Evolutionary conservation across 73 alveolate species (phyloP).

Genomic region (Tetrahymena elliotti): DNA sequence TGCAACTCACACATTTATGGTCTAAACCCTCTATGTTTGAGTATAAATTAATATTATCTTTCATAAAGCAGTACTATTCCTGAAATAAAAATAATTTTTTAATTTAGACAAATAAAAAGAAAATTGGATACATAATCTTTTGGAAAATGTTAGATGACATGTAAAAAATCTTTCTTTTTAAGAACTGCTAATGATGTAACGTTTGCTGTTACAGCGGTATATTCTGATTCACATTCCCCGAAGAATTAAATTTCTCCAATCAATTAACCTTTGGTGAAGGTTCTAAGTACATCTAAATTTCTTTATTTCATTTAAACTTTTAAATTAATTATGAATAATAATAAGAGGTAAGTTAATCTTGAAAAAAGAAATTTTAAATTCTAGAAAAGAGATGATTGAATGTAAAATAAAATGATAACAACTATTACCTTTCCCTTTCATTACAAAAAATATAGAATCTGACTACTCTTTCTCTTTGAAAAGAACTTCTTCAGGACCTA

Average conservation of each 20-base stretch:
- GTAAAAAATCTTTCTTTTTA: background rate
- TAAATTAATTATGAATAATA: background rate
- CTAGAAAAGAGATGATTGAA: background rate
- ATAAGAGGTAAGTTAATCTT: background rate
- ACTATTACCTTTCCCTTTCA: background rate
- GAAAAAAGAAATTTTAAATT: background rate
- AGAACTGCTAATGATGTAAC: background rate
- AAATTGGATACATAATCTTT: background rate
- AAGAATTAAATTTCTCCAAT: background rate
- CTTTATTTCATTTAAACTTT: background rate
- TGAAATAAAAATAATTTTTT: background rate
- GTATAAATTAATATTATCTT: background rate
- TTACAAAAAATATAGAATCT: background rate
- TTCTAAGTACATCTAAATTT: background rate
- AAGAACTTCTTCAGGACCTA: slow-evolving; percentile 39
- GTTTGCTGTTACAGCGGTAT: background rate
- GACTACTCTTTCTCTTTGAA: slow-evolving; percentile 7
- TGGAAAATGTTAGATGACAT: background rate
- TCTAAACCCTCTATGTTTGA: background rate
- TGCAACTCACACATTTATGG: background rate
- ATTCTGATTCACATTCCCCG: background rate
- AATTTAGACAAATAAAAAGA: background rate
- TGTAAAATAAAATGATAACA: background rate
- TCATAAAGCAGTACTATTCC: background rate
- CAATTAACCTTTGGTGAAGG: background rate